Conservation (phyloP, 345 rosid species). For the rapeseed (Brassica napus) region Da-Ae NC_063447.1:2577501-2578000, state of each 20-base stretch:
- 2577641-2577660: conserved; percentile 87
- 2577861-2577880: not conserved
- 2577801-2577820: conserved; percentile 39
- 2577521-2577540: not conserved
- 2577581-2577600: conserved; percentile 70
- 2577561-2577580: conserved; percentile 84
- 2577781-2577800: conserved; percentile 35
- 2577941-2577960: not conserved
- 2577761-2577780: conserved; percentile 43
- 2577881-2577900: not conserved
- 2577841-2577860: conserved; percentile 13
- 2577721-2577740: not conserved
- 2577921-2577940: conserved; percentile 53
- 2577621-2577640: conserved; percentile 52
- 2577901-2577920: conserved; percentile 45
- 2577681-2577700: not conserved
- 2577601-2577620: conserved; percentile 63
- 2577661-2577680: not conserved
- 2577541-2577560: conserved; percentile 73
- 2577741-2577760: conserved; percentile 11
- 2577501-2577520: not conserved
- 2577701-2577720: not conserved
- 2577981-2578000: conserved; percentile 53
- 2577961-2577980: conserved; percentile 64
- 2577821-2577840: conserved; percentile 92